These are phyloP conservation scores for Backusella liffmaniae DNA, from an alignment of 192 early-diverging fungal genomes.

Conservation along the genomic window DNA sequence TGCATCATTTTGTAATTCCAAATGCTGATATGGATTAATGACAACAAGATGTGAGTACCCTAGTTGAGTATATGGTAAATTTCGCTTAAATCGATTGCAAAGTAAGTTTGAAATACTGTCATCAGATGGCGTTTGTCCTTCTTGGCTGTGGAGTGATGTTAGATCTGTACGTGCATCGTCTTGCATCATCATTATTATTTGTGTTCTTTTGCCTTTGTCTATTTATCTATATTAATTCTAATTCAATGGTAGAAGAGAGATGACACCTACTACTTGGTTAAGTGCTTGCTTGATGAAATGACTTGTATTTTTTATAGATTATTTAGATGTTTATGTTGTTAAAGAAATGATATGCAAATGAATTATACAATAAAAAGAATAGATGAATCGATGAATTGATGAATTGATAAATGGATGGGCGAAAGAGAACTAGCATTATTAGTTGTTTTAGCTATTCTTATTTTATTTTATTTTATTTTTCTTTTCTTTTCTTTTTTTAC, in stretches of 20 bases:
- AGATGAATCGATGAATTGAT: neutral
- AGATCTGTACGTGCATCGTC: conserved; percentile 24
- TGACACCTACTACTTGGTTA: neutral
- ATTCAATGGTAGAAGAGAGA: neutral
- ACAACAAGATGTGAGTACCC: conserved; percentile 50
- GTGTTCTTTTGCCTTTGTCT: neutral
- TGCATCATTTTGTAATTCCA: conserved; percentile 49
- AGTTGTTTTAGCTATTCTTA: neutral
- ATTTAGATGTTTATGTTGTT: neutral
- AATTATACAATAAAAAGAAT: neutral
- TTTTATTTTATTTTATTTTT: no score
- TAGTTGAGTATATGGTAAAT: conserved; percentile 52
- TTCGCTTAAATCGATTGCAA: conserved; percentile 41
- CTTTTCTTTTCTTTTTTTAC: neutral
- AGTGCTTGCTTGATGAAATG: neutral
- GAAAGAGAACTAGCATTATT: neutral
- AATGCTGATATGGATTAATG: conserved; percentile 50
- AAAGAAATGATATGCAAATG: neutral
- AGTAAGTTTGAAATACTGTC: conserved; percentile 46
- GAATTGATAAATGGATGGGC: neutral
- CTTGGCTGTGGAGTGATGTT: conserved; percentile 2
- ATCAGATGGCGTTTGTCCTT: conserved; percentile 31
- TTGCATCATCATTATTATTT: conserved; percentile 15
- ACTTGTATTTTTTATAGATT: neutral
- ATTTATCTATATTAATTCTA: neutral